Base-by-base conservation (phyloP, 2,329 filamentous ascomycete genomes). In the Laburnicola sp. region DNA sequence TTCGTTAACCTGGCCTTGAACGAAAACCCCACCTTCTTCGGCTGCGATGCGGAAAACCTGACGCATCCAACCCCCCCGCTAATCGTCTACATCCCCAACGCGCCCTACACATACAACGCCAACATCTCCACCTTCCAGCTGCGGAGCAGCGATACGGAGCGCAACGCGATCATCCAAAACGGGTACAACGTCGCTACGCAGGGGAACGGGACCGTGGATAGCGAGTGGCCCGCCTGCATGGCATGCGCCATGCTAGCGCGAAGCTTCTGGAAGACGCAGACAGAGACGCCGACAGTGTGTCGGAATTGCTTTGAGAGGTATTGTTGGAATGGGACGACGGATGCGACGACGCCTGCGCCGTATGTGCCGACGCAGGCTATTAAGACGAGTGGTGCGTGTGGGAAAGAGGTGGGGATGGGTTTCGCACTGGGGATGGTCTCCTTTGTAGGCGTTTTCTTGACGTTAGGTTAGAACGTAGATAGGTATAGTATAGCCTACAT, bases 71-170 rank as follows among this genome's bases (percentile, higher is more conserved):
- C 82, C 0, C 91, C 91, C n/a, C n/a, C n/a, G 0, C 74, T 96
- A 1, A 77, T 96, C 56, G 89, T 96, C 57, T 99, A 97, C 76
- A 73, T 97, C 40, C 90, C 93, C 49, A 95, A 94, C 68, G 80
- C 86, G 23, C 91, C 91, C 1, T 96, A 95, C 75, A 81, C 86
- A 43, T 82, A 82, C 67, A 75, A 80, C 58, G 88, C 86, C 71
- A 97, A 97, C 76, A 80, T 87, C 6, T 88, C 87, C 2, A 97
- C 92, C 40, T 93, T 88, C 70, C 79, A 85, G 54, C 76, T 35
- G 10, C 9, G 85, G 36, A 73, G 74, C 79, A 78, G 82, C 31
- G 74, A 83, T 61, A 73, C 69, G 1, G 74, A 90, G 74, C 88
- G 93, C 56, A 84, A 96, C 69, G 80, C 81, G 56, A 89, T 96